Base-by-base conservation (phyloP, 768 basidiomycete species). In the Mrakia gelida region DNA sequence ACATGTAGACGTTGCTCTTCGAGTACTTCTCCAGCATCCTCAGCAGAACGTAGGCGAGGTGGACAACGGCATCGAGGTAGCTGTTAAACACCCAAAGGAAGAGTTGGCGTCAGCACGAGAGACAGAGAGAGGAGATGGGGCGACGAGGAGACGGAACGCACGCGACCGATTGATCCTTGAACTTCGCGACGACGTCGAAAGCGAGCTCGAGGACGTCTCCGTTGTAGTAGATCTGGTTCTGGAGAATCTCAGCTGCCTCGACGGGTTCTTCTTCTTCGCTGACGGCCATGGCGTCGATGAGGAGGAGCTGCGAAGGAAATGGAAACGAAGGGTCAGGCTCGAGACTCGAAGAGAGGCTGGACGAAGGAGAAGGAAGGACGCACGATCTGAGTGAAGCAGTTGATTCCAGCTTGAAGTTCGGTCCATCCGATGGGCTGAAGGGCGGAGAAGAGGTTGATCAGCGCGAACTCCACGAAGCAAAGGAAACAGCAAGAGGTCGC, bases 211-310 rank as follows among this genome's bases (percentile, higher is more conserved):
- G 89, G 26, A 95, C 90, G 80, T 98, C 94, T 49, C 93, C 95
- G 81, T 95, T 95, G 86, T 98, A 98, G 82, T 98, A 91, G 34
- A 99, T 86, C 83, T 97, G 93, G 80, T 94, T 90, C 81, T 94
- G 92, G 1, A 98, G 87, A 28, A 91, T 86, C 75, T 90, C 90
- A 71, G 95, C 92, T 34, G 92, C 91, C 52, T 96, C 94, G 63
- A 86, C 85, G 80, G 94, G 87, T 28, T 84, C 85, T 52, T 87
- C 83, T 63, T 90, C 88, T 63, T 81, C 81, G 61, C 87, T 86
- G 38, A 86, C 84, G 45, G 90, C 88, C 91, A 99, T 94, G 68
- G 85, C 85, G 81, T 98, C 95, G 82, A 98, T 91, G 81, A 96
- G 89, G 67, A 93, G 88, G 43, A 98, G 88, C 87, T 87, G 80